Base-by-base conservation (phyloP, 495 filamentous ascomycete genomes). In the Lophiostoma macrostomum region DNA sequence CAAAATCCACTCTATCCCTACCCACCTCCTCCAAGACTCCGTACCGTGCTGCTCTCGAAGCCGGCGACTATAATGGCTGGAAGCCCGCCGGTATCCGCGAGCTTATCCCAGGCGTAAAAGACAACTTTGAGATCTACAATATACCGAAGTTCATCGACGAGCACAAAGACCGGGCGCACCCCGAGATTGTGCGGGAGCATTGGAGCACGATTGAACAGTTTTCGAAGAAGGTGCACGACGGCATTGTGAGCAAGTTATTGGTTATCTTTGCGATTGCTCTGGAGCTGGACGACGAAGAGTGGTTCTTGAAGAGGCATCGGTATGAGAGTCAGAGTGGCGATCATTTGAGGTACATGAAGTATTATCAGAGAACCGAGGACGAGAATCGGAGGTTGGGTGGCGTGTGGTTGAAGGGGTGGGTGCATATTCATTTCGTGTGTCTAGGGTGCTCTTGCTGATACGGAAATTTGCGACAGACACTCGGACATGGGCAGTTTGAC, bases 61-160 rank as follows among this genome's bases (percentile, higher is more conserved):
- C 70, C n/a, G 75, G 74, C 1, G 69, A 68, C 28, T 79, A 76
- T 58, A 69, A 73, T 29, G 68, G 70, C 10, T 69, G 70, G 47
- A 67, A 69, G 44, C 66, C 64, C 8, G 40, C 57, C 22, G 68
- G 66, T 47, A 67, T 58, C 43, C 20, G 61, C n/a, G 52, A 67
- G 43, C 52, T 68, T 12, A 47, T 61, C 29, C 67, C 67, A 0
- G 71, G 69, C 2, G 54, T 72, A 1, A 65, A 64, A 24, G 78
- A 81, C 59, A 81, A 80, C 27, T 67, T 72, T 12, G 77, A 81
- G 64, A 68, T 74, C 11, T 80, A 76, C 63, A 79, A 81, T 45
- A 72, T 80, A 40, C 71, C 71, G n/a, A 81, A 81, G 48, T 76
- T 73, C 59, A 72, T 70, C 2, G 42, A 13, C 5, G 69, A 71